Evolutionary conservation across 208 protist genomes (phyloP).

Genomic region (Crithidia bombi): DNA sequence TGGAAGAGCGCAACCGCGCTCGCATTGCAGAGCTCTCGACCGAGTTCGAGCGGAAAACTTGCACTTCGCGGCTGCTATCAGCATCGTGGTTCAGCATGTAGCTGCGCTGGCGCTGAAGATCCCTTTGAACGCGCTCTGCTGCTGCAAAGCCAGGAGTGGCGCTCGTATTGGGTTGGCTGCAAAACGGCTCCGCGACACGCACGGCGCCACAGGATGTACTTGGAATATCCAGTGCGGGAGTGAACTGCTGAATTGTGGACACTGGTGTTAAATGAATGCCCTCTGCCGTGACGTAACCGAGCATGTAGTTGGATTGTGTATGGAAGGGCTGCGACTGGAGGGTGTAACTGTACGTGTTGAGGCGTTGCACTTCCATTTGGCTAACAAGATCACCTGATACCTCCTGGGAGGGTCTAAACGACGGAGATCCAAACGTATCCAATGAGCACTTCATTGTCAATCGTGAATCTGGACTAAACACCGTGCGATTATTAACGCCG

Average conservation of each 20-base stretch:
- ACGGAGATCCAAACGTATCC: constrained; percentile 80
- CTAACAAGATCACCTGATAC: not conserved
- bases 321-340: constrained; percentile 76
- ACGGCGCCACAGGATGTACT: constrained; percentile 19
- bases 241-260: constrained; percentile 52
- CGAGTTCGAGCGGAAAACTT: constrained; percentile 50
- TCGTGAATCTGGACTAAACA: constrained; percentile 51
- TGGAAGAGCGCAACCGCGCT: constrained; percentile 44
- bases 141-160: constrained; percentile 45
- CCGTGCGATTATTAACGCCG: constrained; percentile 3
- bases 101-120: constrained; percentile 79
- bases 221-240: constrained; percentile 25
- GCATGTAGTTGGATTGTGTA: constrained; percentile 67
- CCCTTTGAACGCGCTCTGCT: constrained; percentile 69
- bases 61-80: constrained; percentile 51
- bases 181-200: constrained; percentile 43
- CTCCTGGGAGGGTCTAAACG: constrained; percentile 38
- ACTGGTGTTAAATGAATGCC: constrained; percentile 79
- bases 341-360: constrained; percentile 64
- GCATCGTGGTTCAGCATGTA: constrained; percentile 71
- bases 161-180: constrained; percentile 41
- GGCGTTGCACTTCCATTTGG: constrained; percentile 31
- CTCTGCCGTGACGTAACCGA: constrained; percentile 57
- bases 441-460: constrained; percentile 76
- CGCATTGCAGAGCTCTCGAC: constrained; percentile 69